Evolutionary conservation across 2,329 filamentous ascomycete species (phyloP), one percentile per base, ranked within the genome.

Genomic region (Dactylonectria estremocensis): DNA sequence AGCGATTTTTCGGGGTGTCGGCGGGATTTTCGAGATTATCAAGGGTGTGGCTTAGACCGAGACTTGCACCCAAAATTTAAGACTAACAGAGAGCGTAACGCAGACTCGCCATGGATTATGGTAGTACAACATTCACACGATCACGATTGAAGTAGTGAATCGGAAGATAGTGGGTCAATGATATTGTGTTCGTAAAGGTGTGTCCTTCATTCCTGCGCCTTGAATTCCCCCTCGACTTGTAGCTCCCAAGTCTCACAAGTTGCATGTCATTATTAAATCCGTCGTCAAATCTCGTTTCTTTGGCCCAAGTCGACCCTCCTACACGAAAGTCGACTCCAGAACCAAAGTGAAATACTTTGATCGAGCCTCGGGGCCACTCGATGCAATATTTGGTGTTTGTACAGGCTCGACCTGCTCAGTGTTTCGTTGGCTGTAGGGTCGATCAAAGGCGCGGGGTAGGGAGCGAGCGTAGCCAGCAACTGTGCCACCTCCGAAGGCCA

Each of bases 271-370:
- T 18, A 18, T n/a, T 8, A 46, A 7, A 20, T 46, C 18, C 43
- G 18, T 18, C 43, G 43, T 46, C 6, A 20, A 8, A 18, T 18
- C 43, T n/a, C n/a, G 14, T 46, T 64, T 28, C 37, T 45, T 45
- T 70, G 10, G n/a, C 18, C 59, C 22, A 7, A 28, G 10, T 22
- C 8, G 20, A 14, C 22, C 2, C 13, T 56, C 31, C 5, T 73
- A 74, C 65, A 72, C 72, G 48, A 74, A 74, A 3, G 74, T 65
- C 1, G 72, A 74, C 20, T 74, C 72, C 6, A 74, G 64, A 18
- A 74, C 72, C 6, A 59, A 28, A n/a, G 70, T 58, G 18, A 74
- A 70, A 24, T 64, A 74, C 52, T 53, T 61, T 1, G 72, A 68
- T 58, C 61, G 65, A 54, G 72, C 45, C 56, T 65, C 55, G 2